Conservation (phyloP, 305 asterid genomes). For the Salvia sclarea region DNA sequence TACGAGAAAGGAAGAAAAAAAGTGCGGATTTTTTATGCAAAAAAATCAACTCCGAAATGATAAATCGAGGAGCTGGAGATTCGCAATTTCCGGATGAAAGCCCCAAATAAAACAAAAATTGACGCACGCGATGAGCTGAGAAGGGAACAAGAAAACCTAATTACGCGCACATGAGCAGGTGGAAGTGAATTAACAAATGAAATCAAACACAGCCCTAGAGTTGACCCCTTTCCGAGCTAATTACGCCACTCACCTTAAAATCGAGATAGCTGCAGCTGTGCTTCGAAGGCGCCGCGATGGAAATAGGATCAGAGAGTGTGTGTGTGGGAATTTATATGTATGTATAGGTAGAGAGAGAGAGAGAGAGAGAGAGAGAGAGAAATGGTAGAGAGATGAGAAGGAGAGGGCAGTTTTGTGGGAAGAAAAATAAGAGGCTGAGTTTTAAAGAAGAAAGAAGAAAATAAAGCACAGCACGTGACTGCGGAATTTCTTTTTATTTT, state of each 20-base stretch:
- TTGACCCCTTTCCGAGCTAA: conserved; percentile 48
- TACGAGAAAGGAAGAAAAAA: not conserved
- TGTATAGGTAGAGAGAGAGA: conserved; percentile 30
- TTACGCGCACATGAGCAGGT: conserved; percentile 31
- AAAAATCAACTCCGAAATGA: conserved; percentile 13
- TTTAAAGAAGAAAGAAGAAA: conserved; percentile 37
- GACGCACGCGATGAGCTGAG: conserved; percentile 3
- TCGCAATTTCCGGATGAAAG: conserved; percentile 29
- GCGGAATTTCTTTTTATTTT: conserved; percentile 1
- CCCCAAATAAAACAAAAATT: not conserved
- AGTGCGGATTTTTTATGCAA: not conserved
- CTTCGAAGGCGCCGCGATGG: conserved; percentile 26
- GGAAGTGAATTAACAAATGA: conserved; percentile 30
- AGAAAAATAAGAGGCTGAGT: conserved; percentile 46
- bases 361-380: conserved; percentile 31
- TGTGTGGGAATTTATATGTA: conserved; percentile 32
- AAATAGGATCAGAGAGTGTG: conserved; percentile 16
- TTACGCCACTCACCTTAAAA: conserved; percentile 45
- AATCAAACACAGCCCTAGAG: conserved; percentile 55
- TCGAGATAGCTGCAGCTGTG: conserved; percentile 33
- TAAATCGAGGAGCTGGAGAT: conserved; percentile 26
- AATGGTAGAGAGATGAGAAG: no score
- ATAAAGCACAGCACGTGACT: conserved; percentile 38
- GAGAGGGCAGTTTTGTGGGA: conserved; percentile 32
- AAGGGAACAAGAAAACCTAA: conserved; percentile 10